Percentiles rank a stretch among this genome's conserved stretches.
These are phyloP conservation scores for Gossypium laxum DNA, from an alignment of 441 rosid genomes.

Conservation along the genomic window DNA sequence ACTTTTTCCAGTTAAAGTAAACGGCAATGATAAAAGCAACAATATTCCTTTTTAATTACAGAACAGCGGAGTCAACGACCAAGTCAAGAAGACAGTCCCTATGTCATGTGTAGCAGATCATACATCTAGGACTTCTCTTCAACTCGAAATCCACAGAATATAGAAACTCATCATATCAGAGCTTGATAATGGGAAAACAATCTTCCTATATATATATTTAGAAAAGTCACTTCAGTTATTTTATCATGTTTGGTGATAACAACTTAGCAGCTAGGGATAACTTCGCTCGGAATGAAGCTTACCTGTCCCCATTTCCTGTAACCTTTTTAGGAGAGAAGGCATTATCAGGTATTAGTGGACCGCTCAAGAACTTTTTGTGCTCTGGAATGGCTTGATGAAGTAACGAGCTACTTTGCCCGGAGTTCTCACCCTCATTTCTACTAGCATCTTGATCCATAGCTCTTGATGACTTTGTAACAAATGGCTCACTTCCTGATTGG, in stretches of 20 bases:
- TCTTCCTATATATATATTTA: background rate
- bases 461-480: conserved; percentile 31
- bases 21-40: conserved; percentile 8
- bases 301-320: conserved; percentile 58
- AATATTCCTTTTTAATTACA: background rate
- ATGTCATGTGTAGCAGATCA: background rate
- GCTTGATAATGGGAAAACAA: background rate
- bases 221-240: background rate
- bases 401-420: conserved; percentile 34
- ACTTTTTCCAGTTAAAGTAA: conserved; percentile 10
- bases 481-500: conserved; percentile 34
- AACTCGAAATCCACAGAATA: background rate
- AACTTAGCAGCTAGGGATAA: background rate
- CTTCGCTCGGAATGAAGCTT: conserved; percentile 19
- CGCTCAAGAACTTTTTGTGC: conserved; percentile 49
- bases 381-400: conserved; percentile 36
- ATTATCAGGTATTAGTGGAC: conserved; percentile 54
- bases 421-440: conserved; percentile 37
- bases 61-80: background rate
- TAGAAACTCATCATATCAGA: conserved; percentile 1
- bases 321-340: conserved; percentile 45
- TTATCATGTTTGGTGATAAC: background rate
- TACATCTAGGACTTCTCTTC: background rate
- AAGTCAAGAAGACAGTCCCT: conserved; percentile 1
- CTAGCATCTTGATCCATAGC: conserved; percentile 30